phyloP scores from a whole-genome alignment of 2,329 filamentous ascomycete genomes.

The Penicillium sp. region DNA sequence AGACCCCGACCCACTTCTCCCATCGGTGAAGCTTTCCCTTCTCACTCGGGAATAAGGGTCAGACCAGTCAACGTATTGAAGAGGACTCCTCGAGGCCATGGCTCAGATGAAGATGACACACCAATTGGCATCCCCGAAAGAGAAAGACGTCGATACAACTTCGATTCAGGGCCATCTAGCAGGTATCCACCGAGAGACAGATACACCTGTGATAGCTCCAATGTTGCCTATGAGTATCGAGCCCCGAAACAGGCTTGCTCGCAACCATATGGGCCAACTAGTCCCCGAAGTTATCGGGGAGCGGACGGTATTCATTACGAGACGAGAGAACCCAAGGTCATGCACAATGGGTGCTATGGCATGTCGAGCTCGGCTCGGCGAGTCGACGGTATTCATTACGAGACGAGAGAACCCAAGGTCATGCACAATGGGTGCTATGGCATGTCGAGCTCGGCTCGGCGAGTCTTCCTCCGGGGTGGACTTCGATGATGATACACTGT shows the following conservation, averaged over 20 bases:
- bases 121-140: not conserved
- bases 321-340: not conserved
- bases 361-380: not conserved
- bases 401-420: not conserved
- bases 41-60: slow-evolving; percentile 3
- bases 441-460: not conserved
- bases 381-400: not conserved
- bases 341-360: not conserved
- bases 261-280: not conserved
- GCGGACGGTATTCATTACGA: not conserved
- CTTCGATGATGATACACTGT: not conserved
- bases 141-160: not conserved
- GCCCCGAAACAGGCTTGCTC: not conserved
- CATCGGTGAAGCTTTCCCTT: slow-evolving; percentile 19
- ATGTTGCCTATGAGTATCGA: not conserved
- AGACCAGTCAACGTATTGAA: not conserved
- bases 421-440: not conserved
- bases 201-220: not conserved
- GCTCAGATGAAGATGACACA: not conserved
- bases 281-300: not conserved
- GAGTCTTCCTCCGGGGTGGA: no score
- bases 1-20: slow-evolving; percentile 20
- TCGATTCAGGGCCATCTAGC: not conserved
- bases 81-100: not conserved
- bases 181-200: not conserved